These are phyloP conservation scores for Fusarium sp. DNA, from an alignment of 2,329 filamentous ascomycete species.

Conservation along the genomic window DNA sequence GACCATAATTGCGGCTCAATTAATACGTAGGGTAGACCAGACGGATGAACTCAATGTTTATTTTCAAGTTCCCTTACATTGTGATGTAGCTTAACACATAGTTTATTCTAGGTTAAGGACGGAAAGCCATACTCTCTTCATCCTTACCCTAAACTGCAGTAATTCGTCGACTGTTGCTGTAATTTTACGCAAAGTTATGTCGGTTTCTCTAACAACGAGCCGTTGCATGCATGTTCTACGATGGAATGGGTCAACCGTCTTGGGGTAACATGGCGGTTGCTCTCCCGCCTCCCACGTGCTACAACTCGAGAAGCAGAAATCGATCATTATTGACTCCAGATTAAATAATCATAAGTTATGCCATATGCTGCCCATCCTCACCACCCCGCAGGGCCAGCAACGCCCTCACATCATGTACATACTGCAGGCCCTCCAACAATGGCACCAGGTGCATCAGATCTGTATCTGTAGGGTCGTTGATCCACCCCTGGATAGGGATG, in stretches of 20 bases:
- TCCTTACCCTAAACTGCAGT: neutral
- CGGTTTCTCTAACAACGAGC: no score
- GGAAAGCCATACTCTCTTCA: neutral
- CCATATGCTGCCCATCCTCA: conserved; percentile 76
- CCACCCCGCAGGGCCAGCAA: conserved; percentile 89
- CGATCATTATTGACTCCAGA: conserved; percentile 29
- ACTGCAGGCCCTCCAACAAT: conserved; percentile 92
- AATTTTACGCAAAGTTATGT: neutral
- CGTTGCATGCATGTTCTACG: neutral
- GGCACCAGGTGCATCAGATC: conserved; percentile 94
- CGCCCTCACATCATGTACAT: conserved; percentile 94
- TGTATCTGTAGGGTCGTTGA: conserved; percentile 97
- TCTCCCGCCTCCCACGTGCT: conserved; percentile 35
- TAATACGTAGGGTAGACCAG: no score
- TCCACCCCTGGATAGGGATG: conserved; percentile 99
- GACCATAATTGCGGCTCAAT: neutral
- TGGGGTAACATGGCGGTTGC: conserved; percentile 6
- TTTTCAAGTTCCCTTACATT: neutral
- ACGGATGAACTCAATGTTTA: neutral
- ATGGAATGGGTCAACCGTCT: neutral
- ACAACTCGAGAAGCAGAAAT: conserved; percentile 24
- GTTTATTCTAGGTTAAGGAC: neutral
- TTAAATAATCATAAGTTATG: conserved; percentile 46
- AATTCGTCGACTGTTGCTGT: neutral
- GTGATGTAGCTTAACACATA: neutral